Evolutionary conservation across 805 yeast species (phyloP), one percentile per base, ranked within the genome.

Genomic region (Metschnikowia santaceciliae): DNA sequence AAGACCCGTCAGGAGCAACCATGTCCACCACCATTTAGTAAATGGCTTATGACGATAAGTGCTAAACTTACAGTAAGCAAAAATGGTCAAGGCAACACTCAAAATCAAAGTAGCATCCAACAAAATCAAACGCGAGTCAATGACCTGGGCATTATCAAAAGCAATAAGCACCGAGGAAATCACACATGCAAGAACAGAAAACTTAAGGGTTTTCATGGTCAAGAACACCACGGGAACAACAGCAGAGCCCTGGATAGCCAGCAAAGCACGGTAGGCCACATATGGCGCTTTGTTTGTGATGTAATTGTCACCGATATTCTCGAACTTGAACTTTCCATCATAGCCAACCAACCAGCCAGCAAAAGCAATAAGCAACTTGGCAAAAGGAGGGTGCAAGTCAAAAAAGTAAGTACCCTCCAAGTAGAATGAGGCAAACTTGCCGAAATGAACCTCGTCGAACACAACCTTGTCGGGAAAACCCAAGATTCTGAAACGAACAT

Each of bases 351-450:
- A 61, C 77, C 85, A 90, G 40, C 99, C 99, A 37, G 86, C 89
- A 52, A 84, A 78, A 0, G 98, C 98, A 69, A 92, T 89, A 58
- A 91, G 76, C 66, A 94, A 76, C 68, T 94, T 94, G 49, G 96
- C 99, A 69, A 94, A 89, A 20, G 99, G 99, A 8, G 99, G 99
- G 71, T 94, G 99, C 47, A 94, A 82, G 70, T 94, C 99, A 63
- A 94, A 94, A 68, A 90, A 94, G 68, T 88, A 94, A 0, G 96
- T 86, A 55, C 96, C 79, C 68, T 92, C 88, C 53, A 92, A 71
- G 68, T 92, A 92, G 69, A 87, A 86, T 1, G 90, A 81, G 6
- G 92, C 92, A 66, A 87, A 87, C 61, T 87, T 87, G 35, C 96
- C 96, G 61, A 88, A 88, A 67, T 88, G 95, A 19, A 86, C 94